Evolutionary conservation across 495 filamentous ascomycete species (phyloP).

Genomic region (Hypoxylon cercidicola): DNA sequence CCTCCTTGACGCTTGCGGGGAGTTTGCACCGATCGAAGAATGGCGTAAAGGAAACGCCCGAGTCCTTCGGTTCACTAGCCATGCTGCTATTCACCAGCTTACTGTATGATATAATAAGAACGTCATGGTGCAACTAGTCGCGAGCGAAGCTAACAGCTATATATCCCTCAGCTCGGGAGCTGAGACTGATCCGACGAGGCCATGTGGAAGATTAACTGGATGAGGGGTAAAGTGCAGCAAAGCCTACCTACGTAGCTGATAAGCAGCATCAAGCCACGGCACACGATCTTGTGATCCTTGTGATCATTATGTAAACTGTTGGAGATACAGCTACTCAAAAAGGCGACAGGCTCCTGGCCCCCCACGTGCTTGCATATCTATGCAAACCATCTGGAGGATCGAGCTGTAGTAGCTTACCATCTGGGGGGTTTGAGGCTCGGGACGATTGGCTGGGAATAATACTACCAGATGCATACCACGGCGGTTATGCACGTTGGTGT

Average conservation of each 20-base stretch:
- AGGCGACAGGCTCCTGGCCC: constrained; percentile 3
- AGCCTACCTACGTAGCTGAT: no score
- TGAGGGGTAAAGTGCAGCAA: constrained; percentile 46
- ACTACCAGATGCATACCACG: constrained; percentile 24
- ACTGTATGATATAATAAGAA: not conserved
- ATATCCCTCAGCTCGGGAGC: constrained; percentile 18
- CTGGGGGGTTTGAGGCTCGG: constrained; percentile 20
- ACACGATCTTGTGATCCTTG: constrained; percentile 25
- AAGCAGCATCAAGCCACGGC: constrained; percentile 33
- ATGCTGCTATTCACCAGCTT: constrained; percentile 24
- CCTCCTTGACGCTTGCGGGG: constrained; percentile 31
- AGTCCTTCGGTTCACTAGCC: constrained; percentile 35
- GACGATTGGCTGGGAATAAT: constrained; percentile 28
- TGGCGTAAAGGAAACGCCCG: constrained; percentile 30
- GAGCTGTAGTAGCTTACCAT: constrained; percentile 9
- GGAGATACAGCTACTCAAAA: constrained; percentile 18
- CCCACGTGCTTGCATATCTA: constrained; percentile 26
- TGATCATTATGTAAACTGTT: constrained; percentile 34
- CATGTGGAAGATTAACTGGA: constrained; percentile 40
- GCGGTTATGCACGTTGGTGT: constrained; percentile 35
- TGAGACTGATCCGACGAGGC: not conserved
- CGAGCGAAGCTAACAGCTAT: constrained; percentile 1
- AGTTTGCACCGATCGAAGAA: constrained; percentile 45
- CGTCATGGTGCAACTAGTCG: constrained; percentile 11
- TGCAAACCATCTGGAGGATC: constrained; percentile 32